Base-by-base conservation (phyloP, 2,329 filamentous ascomycete genomes). In the Phaeoacremonium minimum region DNA sequence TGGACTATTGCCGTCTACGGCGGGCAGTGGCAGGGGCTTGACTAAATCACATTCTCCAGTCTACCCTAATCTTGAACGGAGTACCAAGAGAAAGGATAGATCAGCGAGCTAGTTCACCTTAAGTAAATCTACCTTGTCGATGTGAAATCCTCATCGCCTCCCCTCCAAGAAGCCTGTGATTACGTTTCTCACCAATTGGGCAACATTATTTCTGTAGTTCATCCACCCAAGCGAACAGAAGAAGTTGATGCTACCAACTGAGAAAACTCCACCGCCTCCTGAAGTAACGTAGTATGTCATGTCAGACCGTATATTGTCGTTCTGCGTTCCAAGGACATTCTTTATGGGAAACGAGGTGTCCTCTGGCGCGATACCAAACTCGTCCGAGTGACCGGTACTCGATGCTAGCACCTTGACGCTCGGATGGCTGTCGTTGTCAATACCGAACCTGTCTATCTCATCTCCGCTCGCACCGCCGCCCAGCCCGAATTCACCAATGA, bases 381-480 rank as follows among this genome's bases (percentile, higher is more conserved):
- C 32, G 19, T 49, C 46, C 8, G 37, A 28, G 33, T 49, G 47
- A 18, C 46, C 44, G 2, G 38, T 43, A 36, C 44, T 52, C 9
- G 55, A 46, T 14, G 51, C 52, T 18, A 59, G 33, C 4, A 60
- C 33, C 4, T 56, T 41, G 3, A 48, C 48, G 33, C 53, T 50
- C 2, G 40, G 18, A 2, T 57, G 56, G 17, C 51, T 57, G 4
- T 57, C 58, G 15, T 50, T 43, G 9, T 34, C 40, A 33, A 50
- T 43, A 30, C 59, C 57, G 14, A 52, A 44, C 6, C 55, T 47
- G 43, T 62, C 59, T 28, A 62, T 58, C 41, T 63, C 58, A 31
- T 63, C 58, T 14, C 56, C 57, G 30, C 46, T 51, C 11, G 55
- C 56, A 9, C 56, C 53, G 14, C 55, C 55, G 3, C 53, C 55